Evolutionary conservation across 176 grass and related monocot species (phyloP).

Genomic region (Oryza brachyantha): DNA sequence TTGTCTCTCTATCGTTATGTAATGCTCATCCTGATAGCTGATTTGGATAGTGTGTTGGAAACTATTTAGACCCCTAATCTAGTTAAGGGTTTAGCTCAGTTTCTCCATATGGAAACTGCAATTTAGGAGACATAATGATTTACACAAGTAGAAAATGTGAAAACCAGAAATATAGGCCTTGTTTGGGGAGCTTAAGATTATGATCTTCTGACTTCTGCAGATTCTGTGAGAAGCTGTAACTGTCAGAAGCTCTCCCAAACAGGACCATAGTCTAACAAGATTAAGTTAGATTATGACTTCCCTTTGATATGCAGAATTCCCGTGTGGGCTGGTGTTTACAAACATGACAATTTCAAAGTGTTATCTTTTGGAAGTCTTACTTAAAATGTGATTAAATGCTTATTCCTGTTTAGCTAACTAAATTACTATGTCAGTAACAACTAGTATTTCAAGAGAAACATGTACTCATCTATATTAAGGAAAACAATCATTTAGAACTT

Average conservation of each 20-base stretch:
- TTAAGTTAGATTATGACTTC: background rate
- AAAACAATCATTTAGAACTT: background rate
- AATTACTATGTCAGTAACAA: background rate
- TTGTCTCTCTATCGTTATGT: no score
- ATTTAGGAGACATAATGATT: background rate
- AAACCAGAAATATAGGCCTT: conserved; percentile 3
- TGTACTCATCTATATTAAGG: background rate
- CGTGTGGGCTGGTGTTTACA: background rate
- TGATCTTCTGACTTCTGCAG: no score
- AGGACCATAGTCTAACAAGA: background rate
- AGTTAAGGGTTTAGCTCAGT: background rate
- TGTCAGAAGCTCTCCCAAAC: no score
- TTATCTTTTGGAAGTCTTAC: background rate
- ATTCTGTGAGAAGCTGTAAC: no score
- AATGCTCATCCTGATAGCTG: no score
- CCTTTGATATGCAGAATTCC: background rate
- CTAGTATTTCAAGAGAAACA: background rate
- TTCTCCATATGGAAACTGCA: background rate
- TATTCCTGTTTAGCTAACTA: background rate
- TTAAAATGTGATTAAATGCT: background rate
- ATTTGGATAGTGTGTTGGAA: no score
- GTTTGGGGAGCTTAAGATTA: no score
- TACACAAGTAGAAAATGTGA: background rate
- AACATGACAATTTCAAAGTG: background rate
- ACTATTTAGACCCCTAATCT: background rate